Base-by-base conservation (phyloP, 768 basidiomycete species). In the Epithele typhae region DNA sequence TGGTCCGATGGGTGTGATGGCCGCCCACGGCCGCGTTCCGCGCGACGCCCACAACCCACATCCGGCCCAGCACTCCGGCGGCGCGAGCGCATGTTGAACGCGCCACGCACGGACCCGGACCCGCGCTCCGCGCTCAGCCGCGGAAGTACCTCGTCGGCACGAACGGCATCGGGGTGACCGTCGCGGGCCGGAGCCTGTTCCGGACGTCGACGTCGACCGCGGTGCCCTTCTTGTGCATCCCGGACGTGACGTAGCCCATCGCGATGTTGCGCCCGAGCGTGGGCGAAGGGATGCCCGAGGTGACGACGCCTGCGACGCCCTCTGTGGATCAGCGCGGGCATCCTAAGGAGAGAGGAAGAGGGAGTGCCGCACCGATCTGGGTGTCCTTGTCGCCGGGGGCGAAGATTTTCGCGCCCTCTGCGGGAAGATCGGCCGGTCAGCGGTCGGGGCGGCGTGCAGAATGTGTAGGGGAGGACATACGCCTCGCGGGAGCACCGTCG, bases 251-350 rank as follows among this genome's bases (percentile, higher is more conserved):
- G 58, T 98, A 98, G 1, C 83, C 95, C 95, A 98, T 98, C 1
- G 94, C 92, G 56, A 98, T 91, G 65, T 99, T 97, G 64, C 85
- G 84, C 1, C 79, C 81, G 3, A 92, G 71, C 1, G 91, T 86
- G 0, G 94, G 95, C 0, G 92, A 92, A 12, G 96, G 96, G 52
- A 98, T 96, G 37, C 95, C 96, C 0, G 93, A 97, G 0, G 94
- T 99, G 37, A 98, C 78, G 11, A 67, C 62, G 27, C 92, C 91
- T 80, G 62, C 22, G 36, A 12, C 15, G 24, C 24, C 37, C 40
- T 50, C 37, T 48, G 38, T 19, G 12, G n/a, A n/a, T 19, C 10
- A 42, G 30, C 19, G 37, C 5, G 9, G 2, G n/a, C n/a, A n/a
- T n/a, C n/a, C n/a, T n/a, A n/a, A n/a, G 0, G 4, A 25, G 11